phyloP scores from a whole-genome alignment of 2,329 filamentous ascomycete species.

The Phialophora macrospora region DNA sequence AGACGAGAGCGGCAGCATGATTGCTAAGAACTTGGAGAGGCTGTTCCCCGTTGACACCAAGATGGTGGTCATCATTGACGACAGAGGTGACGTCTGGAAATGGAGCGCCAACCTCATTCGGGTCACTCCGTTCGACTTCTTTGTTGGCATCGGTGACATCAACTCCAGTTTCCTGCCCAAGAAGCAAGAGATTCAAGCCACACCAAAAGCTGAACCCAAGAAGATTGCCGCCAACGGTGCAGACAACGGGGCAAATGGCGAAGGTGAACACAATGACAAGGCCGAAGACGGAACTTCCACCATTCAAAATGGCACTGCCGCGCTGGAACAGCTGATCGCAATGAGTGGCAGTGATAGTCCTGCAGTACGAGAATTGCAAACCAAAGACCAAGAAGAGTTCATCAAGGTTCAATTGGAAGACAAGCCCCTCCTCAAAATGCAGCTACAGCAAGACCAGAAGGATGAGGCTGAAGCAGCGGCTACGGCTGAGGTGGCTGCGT shows the following conservation, averaged over 20 bases:
- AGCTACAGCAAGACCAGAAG: conserved; percentile 86
- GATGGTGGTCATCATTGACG: conserved; percentile 99
- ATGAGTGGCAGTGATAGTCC: conserved; percentile 75
- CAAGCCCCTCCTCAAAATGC: conserved; percentile 85
- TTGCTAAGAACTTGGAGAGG: conserved; percentile 84
- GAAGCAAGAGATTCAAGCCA: conserved; percentile 59
- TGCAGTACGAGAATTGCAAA: conserved; percentile 72
- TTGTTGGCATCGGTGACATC: conserved; percentile 97
- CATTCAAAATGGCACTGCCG: conserved; percentile 41
- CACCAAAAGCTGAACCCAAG: conserved; percentile 48
- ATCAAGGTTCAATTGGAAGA: conserved; percentile 89
- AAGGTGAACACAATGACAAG: conserved; percentile 28
- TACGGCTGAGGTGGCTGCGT: conserved; percentile 47
- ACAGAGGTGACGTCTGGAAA: conserved; percentile 93
- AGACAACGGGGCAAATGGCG: conserved; percentile 30
- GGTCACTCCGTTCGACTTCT: conserved; percentile 95
- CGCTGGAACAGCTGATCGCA: conserved; percentile 75
- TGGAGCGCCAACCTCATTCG: conserved; percentile 94
- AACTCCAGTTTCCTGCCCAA: conserved; percentile 97
- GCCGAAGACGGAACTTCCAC: conserved; percentile 34
- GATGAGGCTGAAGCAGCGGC: conserved; percentile 64
- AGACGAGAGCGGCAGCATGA: conserved; percentile 94
- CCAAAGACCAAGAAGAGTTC: conserved; percentile 82
- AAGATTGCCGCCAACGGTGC: conserved; percentile 37
- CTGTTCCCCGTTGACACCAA: conserved; percentile 96